phyloP scores from a whole-genome alignment of 257 asterid species.

The Petunia secreta region DNA sequence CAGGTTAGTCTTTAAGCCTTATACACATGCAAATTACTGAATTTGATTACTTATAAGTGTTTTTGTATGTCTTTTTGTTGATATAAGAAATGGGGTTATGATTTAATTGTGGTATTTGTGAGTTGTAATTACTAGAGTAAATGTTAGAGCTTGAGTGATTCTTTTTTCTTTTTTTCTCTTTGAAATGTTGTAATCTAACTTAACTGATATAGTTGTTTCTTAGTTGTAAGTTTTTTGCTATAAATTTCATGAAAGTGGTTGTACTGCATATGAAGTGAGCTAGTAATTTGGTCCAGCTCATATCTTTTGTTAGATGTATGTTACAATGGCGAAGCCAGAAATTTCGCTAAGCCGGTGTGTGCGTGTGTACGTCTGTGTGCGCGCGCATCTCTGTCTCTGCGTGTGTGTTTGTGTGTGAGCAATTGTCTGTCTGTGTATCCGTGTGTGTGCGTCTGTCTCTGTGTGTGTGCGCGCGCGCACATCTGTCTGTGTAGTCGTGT shows the following conservation, averaged over 20 bases:
- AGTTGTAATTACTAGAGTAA: neutral
- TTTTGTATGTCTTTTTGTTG: neutral
- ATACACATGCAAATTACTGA: too few species aligned
- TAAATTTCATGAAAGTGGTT: neutral
- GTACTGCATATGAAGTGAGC: conserved; percentile 5
- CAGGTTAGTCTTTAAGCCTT: conserved; percentile 29
- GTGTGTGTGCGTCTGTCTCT: too few species aligned
- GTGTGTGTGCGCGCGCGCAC: too few species aligned
- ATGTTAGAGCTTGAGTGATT: neutral
- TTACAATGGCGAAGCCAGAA: too few species aligned
- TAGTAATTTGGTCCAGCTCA: conserved; percentile 2
- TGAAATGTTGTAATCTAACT: neutral
- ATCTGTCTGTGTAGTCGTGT: too few species aligned
- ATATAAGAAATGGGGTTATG: conserved; percentile 8
- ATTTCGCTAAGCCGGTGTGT: too few species aligned
- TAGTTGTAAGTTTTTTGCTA: neutral
- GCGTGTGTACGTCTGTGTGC: too few species aligned
- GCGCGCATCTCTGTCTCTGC: too few species aligned
- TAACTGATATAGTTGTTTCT: conserved; percentile 14
- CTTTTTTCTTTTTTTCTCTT: neutral
- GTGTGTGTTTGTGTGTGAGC: too few species aligned
- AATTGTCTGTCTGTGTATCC: too few species aligned
- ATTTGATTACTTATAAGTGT: neutral
- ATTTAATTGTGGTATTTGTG: neutral
- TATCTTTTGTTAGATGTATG: conserved; percentile 18